Percentiles rank a stretch among this genome's conserved stretches.
Evolutionary conservation across 306 rosid genomes (phyloP).

Genomic region (Cicer yamashitae): DNA sequence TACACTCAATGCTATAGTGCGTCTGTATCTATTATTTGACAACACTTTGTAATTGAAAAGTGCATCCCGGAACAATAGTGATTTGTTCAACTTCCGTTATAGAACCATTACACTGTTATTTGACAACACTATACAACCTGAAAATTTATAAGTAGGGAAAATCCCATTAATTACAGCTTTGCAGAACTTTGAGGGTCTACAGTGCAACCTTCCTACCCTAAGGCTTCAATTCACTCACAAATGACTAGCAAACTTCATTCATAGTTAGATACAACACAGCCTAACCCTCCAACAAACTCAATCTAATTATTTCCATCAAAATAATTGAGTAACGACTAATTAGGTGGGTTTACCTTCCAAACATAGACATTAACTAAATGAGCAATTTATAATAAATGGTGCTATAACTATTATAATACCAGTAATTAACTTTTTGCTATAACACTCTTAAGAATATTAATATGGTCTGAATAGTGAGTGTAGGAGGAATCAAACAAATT

Average conservation of each 20-base stretch:
- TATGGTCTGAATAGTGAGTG: background rate
- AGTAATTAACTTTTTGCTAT: background rate
- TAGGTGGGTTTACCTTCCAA: background rate
- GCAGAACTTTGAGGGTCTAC: background rate
- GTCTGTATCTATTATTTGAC: too few relatives aligned
- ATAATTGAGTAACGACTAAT: background rate
- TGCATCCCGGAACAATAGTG: too few relatives aligned
- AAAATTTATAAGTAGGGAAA: background rate
- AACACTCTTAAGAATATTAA: slow-evolving; percentile 4
- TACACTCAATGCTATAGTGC: too few relatives aligned
- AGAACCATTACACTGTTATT: too few relatives aligned
- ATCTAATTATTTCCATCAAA: background rate
- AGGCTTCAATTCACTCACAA: background rate
- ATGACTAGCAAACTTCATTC: background rate
- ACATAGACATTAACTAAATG: slow-evolving; percentile 22
- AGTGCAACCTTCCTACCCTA: background rate
- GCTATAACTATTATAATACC: background rate
- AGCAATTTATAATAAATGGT: background rate
- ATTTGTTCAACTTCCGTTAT: too few relatives aligned
- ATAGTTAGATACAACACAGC: background rate
- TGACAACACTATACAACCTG: background rate
- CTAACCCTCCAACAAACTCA: background rate
- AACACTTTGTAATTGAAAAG: too few relatives aligned
- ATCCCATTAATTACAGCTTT: background rate
- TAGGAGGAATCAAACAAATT: background rate